These are phyloP conservation scores for Bipolaris bicolor DNA, from an alignment of 2,329 filamentous ascomycete genomes.

Conservation along the genomic window DNA sequence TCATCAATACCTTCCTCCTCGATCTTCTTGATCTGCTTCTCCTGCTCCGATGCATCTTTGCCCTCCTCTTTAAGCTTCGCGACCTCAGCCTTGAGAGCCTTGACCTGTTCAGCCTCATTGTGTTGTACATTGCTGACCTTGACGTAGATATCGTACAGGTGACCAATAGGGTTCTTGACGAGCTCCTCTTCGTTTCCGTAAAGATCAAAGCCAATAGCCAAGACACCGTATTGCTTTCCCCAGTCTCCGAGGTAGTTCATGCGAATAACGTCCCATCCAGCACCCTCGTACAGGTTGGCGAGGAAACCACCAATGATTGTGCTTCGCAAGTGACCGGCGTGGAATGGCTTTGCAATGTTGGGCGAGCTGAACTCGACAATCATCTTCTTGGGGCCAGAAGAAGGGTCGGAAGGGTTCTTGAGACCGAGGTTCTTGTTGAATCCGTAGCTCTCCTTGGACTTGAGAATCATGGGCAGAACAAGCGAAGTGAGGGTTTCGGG, in stretches of 20 bases:
- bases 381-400: slow-evolving; percentile 67
- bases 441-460: slow-evolving; percentile 67
- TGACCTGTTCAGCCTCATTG: slow-evolving; percentile 70
- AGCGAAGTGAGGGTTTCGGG: slow-evolving; percentile 67
- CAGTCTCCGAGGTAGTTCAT: slow-evolving; percentile 82
- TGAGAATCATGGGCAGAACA: slow-evolving; percentile 72
- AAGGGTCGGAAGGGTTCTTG: slow-evolving; percentile 66
- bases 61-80: slow-evolving; percentile 49
- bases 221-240: slow-evolving; percentile 75
- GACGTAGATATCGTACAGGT: slow-evolving; percentile 82
- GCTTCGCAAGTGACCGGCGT: slow-evolving; percentile 74
- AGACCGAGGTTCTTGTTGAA: slow-evolving; percentile 65
- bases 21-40: slow-evolving; percentile 51
- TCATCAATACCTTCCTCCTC: slow-evolving; percentile 61
- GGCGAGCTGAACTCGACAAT: slow-evolving; percentile 85
- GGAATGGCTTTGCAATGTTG: slow-evolving; percentile 85
- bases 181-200: slow-evolving; percentile 77
- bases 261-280: slow-evolving; percentile 72
- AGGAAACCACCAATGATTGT: slow-evolving; percentile 79
- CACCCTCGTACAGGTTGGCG: slow-evolving; percentile 69
- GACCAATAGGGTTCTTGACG: slow-evolving; percentile 75
- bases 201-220: slow-evolving; percentile 75
- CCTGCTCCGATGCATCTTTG: slow-evolving; percentile 50
- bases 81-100: slow-evolving; percentile 58
- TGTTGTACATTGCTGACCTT: slow-evolving; percentile 70